Evolutionary conservation across 108 stramenopile genomes (phyloP).

Genomic region (Discostella pseudostelligera): DNA sequence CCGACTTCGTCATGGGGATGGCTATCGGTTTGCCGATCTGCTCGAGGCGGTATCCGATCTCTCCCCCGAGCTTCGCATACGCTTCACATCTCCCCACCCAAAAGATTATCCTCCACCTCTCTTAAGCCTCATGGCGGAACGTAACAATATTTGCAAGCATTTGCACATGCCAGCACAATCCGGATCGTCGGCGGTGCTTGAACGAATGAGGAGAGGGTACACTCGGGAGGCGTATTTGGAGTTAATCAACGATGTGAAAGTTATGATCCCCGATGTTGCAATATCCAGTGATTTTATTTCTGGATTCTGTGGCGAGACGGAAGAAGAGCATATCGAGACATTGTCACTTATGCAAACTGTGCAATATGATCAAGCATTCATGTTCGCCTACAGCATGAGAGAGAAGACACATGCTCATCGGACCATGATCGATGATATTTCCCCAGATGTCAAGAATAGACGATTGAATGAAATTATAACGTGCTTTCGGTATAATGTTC

Average conservation of each 20-base stretch:
- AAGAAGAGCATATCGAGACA: slow-evolving; percentile 92
- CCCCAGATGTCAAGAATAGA: slow-evolving; percentile 80
- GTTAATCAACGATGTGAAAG: slow-evolving; percentile 72
- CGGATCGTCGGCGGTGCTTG: slow-evolving; percentile 86
- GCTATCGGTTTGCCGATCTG: slow-evolving; percentile 94
- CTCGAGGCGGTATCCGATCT: slow-evolving; percentile 79
- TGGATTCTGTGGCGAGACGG: slow-evolving; percentile 98
- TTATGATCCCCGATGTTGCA: slow-evolving; percentile 85
- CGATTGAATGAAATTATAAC: slow-evolving; percentile 87
- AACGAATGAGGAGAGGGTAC: slow-evolving; percentile 95
- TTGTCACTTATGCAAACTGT: slow-evolving; percentile 86
- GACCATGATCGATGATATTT: slow-evolving; percentile 93
- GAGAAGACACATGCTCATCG: slow-evolving; percentile 94
- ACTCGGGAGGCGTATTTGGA: slow-evolving; percentile 92
- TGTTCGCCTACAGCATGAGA: slow-evolving; percentile 97
- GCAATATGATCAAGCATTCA: slow-evolving; percentile 93
- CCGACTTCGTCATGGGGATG: slow-evolving; percentile 72
- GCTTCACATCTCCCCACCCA: slow-evolving; percentile 98
- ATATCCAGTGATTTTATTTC: slow-evolving; percentile 95
- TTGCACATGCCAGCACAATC: slow-evolving; percentile 98
- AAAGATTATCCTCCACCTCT: slow-evolving; percentile 95
- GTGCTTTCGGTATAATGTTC: slow-evolving; percentile 65
- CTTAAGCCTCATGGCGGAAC: slow-evolving; percentile 89
- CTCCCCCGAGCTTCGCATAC: slow-evolving; percentile 91
- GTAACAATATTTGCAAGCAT: slow-evolving; percentile 87